phyloP scores from a whole-genome alignment of 2,329 filamentous ascomycete species.

The Monascus ruber region DNA sequence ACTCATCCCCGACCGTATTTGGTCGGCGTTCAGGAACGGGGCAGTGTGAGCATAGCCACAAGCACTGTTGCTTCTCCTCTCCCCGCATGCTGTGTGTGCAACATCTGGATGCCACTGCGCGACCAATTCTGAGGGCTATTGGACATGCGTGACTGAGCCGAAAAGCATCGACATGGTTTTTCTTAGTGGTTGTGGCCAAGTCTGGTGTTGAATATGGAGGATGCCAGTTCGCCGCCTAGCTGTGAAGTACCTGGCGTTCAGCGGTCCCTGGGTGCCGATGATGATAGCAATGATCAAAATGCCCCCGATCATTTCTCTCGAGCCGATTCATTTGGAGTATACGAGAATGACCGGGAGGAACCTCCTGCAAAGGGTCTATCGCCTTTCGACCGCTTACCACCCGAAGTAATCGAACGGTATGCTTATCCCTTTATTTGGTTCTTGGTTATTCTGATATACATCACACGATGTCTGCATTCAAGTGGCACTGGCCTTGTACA shows the following conservation, averaged over 20 bases:
- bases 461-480: constrained; percentile 1
- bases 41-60: too few relatives aligned
- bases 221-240: constrained; percentile 8
- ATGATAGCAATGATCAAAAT: neutral
- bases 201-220: constrained; percentile 11
- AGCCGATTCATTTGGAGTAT: constrained; percentile 1
- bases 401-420: constrained; percentile 19
- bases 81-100: too few relatives aligned
- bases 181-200: neutral
- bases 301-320: neutral
- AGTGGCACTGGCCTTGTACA: constrained; percentile 1
- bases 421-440: constrained; percentile 1
- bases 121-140: too few relatives aligned
- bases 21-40: too few relatives aligned
- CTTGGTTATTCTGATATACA: constrained; percentile 1
- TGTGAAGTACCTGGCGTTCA: constrained; percentile 4
- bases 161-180: neutral
- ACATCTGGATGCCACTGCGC: too few relatives aligned
- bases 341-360: constrained; percentile 3
- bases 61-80: too few relatives aligned
- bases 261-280: constrained; percentile 1
- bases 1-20: too few relatives aligned
- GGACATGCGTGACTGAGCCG: too few relatives aligned
- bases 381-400: constrained; percentile 15
- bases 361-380: neutral